A percentile compares a stretch with the other conserved stretches of the same genome.
These are phyloP conservation scores for Fusarium vanettenii DNA, from an alignment of 2,329 filamentous ascomycete species.

Conservation along the genomic window DNA sequence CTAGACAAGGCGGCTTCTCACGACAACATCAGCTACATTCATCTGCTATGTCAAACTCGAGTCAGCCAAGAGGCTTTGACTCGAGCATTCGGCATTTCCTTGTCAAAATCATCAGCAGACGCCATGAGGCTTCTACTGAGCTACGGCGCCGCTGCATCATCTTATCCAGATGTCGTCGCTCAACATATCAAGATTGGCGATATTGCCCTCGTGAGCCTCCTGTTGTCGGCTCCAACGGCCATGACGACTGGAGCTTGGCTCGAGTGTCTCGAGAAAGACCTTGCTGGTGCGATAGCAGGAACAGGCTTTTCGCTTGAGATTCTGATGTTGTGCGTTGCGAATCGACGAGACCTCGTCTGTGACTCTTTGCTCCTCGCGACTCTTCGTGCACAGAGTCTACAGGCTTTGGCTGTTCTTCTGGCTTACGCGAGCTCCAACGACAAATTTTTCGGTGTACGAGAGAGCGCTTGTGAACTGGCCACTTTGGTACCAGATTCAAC, in stretches of 20 bases:
- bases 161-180: neutral
- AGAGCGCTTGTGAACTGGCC: neutral
- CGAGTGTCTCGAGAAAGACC: neutral
- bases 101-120: neutral
- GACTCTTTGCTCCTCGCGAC: neutral
- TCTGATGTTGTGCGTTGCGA: neutral
- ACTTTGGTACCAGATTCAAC: neutral
- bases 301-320: neutral
- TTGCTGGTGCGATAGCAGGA: neutral
- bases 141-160: slow-evolving; percentile 7
- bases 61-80: slow-evolving; percentile 3
- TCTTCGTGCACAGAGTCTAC: neutral
- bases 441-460: neutral
- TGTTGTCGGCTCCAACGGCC: slow-evolving; percentile 3
- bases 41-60: slow-evolving; percentile 14
- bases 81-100: slow-evolving; percentile 8
- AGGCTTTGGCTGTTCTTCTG: slow-evolving; percentile 5
- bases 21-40: slow-evolving; percentile 16
- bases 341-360: neutral
- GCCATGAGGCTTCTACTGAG: slow-evolving; percentile 8
- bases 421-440: slow-evolving; percentile 5
- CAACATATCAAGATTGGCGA: neutral
- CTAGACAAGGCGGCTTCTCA: neutral
- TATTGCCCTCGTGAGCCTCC: neutral
- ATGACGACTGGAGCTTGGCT: neutral